Percentiles rank a stretch among this genome's conserved stretches.
Evolutionary conservation across 495 filamentous ascomycete species (phyloP).

Genomic region (Staphylotrichum tortipilum): DNA sequence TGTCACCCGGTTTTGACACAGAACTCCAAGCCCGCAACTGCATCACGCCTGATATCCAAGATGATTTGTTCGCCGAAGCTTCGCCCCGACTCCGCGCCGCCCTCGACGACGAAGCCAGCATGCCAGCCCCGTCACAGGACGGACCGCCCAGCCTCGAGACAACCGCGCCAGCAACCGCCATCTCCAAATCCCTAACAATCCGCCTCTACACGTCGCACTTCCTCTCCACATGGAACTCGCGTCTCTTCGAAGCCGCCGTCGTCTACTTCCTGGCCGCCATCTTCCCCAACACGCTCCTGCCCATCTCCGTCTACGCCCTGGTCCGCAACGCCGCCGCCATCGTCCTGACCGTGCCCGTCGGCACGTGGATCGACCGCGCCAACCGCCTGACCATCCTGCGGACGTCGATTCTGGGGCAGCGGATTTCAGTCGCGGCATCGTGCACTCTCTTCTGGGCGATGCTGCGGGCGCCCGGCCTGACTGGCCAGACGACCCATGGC

Average conservation of each 20-base stretch:
- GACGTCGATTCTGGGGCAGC: constrained; percentile 22
- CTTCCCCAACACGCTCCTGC: constrained; percentile 48
- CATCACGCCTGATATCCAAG: too few relatives aligned
- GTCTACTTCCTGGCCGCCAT: constrained; percentile 53
- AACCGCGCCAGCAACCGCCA: too few relatives aligned
- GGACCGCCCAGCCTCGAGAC: too few relatives aligned
- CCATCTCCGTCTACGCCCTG: constrained; percentile 31
- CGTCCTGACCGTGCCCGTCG: constrained; percentile 16
- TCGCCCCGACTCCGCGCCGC: too few relatives aligned
- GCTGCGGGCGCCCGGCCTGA: background rate
- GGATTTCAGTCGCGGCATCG: constrained; percentile 17
- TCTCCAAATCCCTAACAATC: constrained; percentile 10
- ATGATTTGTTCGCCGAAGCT: too few relatives aligned
- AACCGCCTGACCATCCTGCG: constrained; percentile 25
- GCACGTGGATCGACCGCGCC: constrained; percentile 20
- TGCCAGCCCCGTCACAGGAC: too few relatives aligned
- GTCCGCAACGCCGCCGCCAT: constrained; percentile 24
- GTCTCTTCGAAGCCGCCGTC: constrained; percentile 58
- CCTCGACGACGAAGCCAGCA: too few relatives aligned
- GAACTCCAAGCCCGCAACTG: too few relatives aligned
- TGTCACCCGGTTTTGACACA: too few relatives aligned
- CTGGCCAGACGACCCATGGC: too few relatives aligned
- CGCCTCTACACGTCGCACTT: constrained; percentile 44
- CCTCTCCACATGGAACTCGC: constrained; percentile 63
- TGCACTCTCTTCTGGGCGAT: constrained; percentile 20